Evolutionary conservation across 2,329 filamentous ascomycete species (phyloP).

Genomic region (Teratosphaeria pseudoeucalypti): DNA sequence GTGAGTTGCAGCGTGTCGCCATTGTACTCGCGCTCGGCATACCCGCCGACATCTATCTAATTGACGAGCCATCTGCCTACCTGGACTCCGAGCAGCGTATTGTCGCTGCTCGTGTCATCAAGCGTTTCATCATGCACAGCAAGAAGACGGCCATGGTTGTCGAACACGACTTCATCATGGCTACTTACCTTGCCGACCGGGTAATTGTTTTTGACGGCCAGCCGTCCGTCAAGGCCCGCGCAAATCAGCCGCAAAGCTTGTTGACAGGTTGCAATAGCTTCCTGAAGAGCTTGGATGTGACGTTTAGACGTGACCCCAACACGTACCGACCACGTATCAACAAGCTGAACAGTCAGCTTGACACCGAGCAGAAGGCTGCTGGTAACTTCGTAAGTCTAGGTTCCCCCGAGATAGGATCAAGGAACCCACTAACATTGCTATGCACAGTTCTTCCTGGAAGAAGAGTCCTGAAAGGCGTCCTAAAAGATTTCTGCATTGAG

Average conservation of each 20-base stretch:
- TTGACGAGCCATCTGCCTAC: slow-evolving; percentile 95
- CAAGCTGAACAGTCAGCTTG: slow-evolving; percentile 88
- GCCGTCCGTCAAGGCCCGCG: slow-evolving; percentile 78
- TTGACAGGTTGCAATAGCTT: slow-evolving; percentile 95
- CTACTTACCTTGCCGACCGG: slow-evolving; percentile 71
- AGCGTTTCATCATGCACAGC: slow-evolving; percentile 99
- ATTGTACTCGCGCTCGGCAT: slow-evolving; percentile 94
- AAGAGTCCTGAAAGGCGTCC: slow-evolving; percentile 60
- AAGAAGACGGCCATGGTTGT: slow-evolving; percentile 99
- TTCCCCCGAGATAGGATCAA: neutral
- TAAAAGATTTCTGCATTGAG: slow-evolving; percentile 11
- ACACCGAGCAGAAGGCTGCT: slow-evolving; percentile 88
- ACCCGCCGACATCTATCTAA: slow-evolving; percentile 95
- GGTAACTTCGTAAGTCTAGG: slow-evolving; percentile 72
- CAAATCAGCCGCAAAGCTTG: slow-evolving; percentile 82
- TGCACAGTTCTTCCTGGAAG: slow-evolving; percentile 83
- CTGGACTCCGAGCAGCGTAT: slow-evolving; percentile 99
- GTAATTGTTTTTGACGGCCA: slow-evolving; percentile 97
- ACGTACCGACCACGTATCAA: slow-evolving; percentile 98
- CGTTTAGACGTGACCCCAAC: slow-evolving; percentile 93
- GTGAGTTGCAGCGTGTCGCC: slow-evolving; percentile 98
- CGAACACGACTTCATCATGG: slow-evolving; percentile 99
- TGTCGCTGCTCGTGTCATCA: slow-evolving; percentile 92
- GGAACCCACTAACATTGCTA: neutral
- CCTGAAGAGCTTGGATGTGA: slow-evolving; percentile 92